Base-by-base conservation (phyloP, 495 filamentous ascomycete genomes). In the Acidomyces sp. region DNA sequence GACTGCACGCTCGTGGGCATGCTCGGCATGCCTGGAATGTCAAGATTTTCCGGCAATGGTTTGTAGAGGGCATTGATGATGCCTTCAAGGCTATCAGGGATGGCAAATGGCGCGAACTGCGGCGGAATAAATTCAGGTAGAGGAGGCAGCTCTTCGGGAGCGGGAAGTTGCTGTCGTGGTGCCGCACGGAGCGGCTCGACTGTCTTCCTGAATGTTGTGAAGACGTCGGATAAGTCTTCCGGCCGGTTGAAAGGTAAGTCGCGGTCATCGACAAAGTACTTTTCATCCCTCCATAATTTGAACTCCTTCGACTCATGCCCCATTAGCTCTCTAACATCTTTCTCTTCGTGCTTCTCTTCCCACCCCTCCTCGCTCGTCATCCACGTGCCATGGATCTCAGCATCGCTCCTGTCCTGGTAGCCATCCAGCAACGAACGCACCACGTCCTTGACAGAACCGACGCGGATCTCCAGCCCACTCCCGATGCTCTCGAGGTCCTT, bases 181-280 rank as follows among this genome's bases (percentile, higher is more conserved):
- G 65, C 65, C 29, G 69, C 62, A 10, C 72, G 70, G 12, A 83
- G 57, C 3, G 78, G 78, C 38, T 83, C 78, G 26, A 75, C 64
- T 15, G 60, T 63, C 48, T 83, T 82, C 5, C 77, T 68, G 43
- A 75, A 84, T 1, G 64, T 62, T 1, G 80, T 83, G 51, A 80
- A 84, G 19, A 82, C 59, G 39, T 82, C 74, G 0, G 77, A 75
- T 4, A 81, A 64, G 2, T 78, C 66, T 34, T 62, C 22, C 17
- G 66, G 51, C 11, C 61, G 50, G 4, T 58, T 43, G 16, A 72
- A 59, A 2, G 68, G 66, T 1, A 74, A 33, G 51, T 81, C 77
- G 25, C 71, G 71, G 48, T 81, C 75, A 47, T 83, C 71, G 34
- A 82, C 67, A 37, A 78, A 74, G 52, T 80, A 84, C 54, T 82